These are phyloP conservation scores for Paracoccidioides brasiliensis DNA, from an alignment of 2,329 filamentous ascomycete genomes.

Conservation along the genomic window DNA sequence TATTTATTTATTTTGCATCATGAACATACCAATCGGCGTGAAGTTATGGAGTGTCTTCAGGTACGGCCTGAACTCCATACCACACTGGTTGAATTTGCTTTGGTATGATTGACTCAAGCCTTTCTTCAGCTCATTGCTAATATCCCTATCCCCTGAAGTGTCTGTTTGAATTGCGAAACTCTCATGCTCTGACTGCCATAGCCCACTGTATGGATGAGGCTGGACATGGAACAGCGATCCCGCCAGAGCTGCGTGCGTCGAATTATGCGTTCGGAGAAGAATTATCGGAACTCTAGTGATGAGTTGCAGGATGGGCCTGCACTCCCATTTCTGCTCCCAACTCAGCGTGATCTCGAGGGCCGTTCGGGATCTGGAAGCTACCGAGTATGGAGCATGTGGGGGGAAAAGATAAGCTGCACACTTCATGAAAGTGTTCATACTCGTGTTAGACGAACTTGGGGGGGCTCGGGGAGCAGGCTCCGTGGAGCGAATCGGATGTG, in stretches of 20 bases:
- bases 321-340: not conserved
- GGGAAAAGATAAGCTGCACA: not conserved
- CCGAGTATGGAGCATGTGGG: too few species aligned
- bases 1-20: too few species aligned
- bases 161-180: not conserved
- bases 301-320: not conserved
- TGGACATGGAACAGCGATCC: not conserved
- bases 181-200: not conserved
- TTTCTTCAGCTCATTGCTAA: not conserved
- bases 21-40: not conserved
- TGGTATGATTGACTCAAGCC: not conserved
- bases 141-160: not conserved
- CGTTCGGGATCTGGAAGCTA: not conserved
- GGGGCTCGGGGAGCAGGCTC: not conserved
- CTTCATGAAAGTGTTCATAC: not conserved
- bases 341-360: not conserved
- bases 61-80: not conserved
- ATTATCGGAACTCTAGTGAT: not conserved
- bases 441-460: not conserved
- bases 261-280: not conserved
- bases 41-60: not conserved
- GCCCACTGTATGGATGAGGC: not conserved
- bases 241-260: not conserved
- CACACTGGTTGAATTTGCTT: not conserved
- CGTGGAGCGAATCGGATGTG: not conserved